Conservation (phyloP, 2,329 filamentous ascomycete species). For the Neoarthrinium moseri region DNA sequence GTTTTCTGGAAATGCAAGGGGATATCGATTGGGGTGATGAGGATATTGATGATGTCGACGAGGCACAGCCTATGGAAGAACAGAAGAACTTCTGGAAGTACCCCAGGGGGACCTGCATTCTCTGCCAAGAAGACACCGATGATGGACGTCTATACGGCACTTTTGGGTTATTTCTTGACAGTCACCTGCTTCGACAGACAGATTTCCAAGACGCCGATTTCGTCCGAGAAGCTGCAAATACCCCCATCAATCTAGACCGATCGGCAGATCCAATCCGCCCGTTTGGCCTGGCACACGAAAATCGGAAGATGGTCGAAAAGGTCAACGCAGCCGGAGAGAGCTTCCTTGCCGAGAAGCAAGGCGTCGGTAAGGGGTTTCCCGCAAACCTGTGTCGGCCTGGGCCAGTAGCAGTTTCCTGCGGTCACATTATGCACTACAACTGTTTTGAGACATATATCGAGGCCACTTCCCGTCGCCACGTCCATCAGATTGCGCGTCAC, state of each 20-base stretch:
- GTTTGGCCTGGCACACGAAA: constrained; percentile 88
- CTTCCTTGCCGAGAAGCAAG: constrained; percentile 73
- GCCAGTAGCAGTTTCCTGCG: constrained; percentile 86
- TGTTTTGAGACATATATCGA: constrained; percentile 93
- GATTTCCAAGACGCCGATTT: constrained; percentile 79
- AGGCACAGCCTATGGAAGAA: constrained; percentile 56
- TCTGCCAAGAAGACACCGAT: constrained; percentile 95
- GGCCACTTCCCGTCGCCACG: constrained; percentile 79
- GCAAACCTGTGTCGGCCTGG: constrained; percentile 65
- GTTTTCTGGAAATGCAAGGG: constrained; percentile 87
- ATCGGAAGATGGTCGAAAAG: constrained; percentile 74
- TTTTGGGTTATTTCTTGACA: constrained; percentile 86
- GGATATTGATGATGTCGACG: constrained; percentile 70
- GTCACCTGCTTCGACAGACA: constrained; percentile 82
- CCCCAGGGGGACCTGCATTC: constrained; percentile 87
- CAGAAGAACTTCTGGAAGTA: constrained; percentile 83
- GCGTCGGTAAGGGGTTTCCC: constrained; percentile 86
- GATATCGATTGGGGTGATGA: constrained; percentile 86
- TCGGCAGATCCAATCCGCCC: constrained; percentile 81
- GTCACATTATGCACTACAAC: constrained; percentile 96
- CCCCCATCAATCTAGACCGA: constrained; percentile 78
- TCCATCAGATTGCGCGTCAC: constrained; percentile 88
- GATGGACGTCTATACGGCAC: constrained; percentile 88
- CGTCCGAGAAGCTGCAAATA: constrained; percentile 77
- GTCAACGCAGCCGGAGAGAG: constrained; percentile 70